phyloP scores from a whole-genome alignment of 2,329 filamentous ascomycete species.

The Fusarium scirpi region DNA sequence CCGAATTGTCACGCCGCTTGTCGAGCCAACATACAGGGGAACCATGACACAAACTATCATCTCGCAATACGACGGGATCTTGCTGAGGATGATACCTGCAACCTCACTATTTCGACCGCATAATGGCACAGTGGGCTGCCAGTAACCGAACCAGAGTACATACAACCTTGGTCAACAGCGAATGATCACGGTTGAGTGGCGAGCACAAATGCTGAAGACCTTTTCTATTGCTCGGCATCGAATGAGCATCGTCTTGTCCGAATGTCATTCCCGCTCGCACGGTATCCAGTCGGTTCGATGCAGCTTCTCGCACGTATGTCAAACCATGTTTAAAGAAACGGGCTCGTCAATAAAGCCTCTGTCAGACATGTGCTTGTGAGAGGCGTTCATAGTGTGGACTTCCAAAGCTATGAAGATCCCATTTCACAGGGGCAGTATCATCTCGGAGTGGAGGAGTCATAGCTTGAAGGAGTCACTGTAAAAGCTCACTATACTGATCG shows the following conservation, averaged over 20 bases:
- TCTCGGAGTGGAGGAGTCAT: background rate
- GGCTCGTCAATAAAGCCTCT: slow-evolving; percentile 5
- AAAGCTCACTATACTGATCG: background rate
- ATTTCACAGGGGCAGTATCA: background rate
- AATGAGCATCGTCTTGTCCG: background rate
- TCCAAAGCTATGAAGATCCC: background rate
- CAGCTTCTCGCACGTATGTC: slow-evolving; percentile 16
- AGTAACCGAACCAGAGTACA: slow-evolving; percentile 32
- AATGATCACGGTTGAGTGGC: slow-evolving; percentile 7
- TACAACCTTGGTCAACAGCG: slow-evolving; percentile 21
- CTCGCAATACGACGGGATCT: slow-evolving; percentile 22
- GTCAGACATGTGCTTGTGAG: background rate
- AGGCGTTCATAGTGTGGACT: background rate
- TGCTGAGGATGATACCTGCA: slow-evolving; percentile 22
- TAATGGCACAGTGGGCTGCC: slow-evolving; percentile 17
- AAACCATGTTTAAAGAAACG: slow-evolving; percentile 10
- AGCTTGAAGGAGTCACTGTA: background rate
- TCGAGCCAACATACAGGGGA: slow-evolving; percentile 25
- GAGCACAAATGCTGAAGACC: slow-evolving; percentile 5
- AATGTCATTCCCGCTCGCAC: slow-evolving; percentile 30
- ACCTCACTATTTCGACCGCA: slow-evolving; percentile 16
- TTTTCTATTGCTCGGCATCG: background rate
- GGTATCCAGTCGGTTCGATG: slow-evolving; percentile 33
- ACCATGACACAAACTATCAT: slow-evolving; percentile 23
- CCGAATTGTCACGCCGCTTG: slow-evolving; percentile 18